Evolutionary conservation across 2,329 filamentous ascomycete genomes (phyloP), one percentile per base, ranked within the genome.

Genomic region (Leptosphaerulina australis): DNA sequence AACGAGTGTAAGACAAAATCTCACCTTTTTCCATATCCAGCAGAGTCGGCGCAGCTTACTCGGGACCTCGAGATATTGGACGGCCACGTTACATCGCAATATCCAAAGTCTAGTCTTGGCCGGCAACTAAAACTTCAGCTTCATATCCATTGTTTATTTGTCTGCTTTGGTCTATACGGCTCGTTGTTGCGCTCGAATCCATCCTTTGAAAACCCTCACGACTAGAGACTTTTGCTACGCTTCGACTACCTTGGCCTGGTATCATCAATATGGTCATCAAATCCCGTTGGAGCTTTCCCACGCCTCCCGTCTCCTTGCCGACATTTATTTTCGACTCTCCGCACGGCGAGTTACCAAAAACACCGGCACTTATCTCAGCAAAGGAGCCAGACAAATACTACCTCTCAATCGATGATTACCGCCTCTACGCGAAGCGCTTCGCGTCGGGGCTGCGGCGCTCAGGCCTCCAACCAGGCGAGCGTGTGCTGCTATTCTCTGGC

Each of bases 401-500:
- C 58, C 76, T 94, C 29, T 88, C 86, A 3, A 76, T 82, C 29
- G 68, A 79, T 56, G 79, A 82, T 52, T 89, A 87, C 69, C 85
- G 89, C 17, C 77, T 87, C 56, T 87, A 88, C 77, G 81, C 85
- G 25, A 87, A 91, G 70, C 84, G 88, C 11, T 74, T 94, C 25
- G 90, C 88, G 1, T 77, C 84, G 1, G 90, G 90, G 1, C 75
- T 91, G 22, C 78, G 77, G 35, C 80, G 81, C 45, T 79, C 81
- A 12, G 90, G 89, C 1, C 74, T 93, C 14, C 74, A 84, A 55
- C 75, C 77, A 0, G 69, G 88, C 9, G 88, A 91, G 59, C 83
- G 88, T 2, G 83, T 93, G 4, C 75, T 93, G 36, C 74, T 93
- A 15, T 92, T 87, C 72, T 86, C 87, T 0, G 82, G 84, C 17